Conservation (phyloP, 140 eudicot species). For the Flaveria floridana region DNA sequence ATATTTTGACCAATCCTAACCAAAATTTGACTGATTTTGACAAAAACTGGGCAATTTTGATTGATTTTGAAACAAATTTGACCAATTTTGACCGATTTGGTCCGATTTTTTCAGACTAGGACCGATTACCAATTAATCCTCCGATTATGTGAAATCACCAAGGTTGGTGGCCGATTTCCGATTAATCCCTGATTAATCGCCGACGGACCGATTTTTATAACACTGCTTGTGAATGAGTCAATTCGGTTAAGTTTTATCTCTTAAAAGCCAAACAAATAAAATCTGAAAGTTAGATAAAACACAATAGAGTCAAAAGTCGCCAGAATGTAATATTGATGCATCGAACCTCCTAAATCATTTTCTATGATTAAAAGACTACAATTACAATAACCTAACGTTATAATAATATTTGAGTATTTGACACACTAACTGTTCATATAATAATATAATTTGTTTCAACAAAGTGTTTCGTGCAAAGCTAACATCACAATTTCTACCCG, state of each 20-base stretch:
- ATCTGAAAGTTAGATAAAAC: neutral
- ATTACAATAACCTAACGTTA: neutral
- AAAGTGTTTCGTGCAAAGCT: neutral
- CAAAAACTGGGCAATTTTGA: no score
- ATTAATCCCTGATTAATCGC: no score
- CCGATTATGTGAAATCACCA: no score
- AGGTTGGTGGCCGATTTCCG: no score
- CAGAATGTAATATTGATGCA: slow-evolving; percentile 10
- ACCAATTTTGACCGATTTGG: no score
- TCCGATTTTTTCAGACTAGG: no score
- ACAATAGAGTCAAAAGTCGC: neutral
- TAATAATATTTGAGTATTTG: neutral
- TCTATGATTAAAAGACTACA: neutral
- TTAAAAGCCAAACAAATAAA: neutral
- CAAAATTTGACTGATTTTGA: no score
- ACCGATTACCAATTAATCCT: no score
- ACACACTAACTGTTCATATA: neutral
- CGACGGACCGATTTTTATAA: no score
- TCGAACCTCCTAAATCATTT: neutral
- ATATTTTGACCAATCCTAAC: no score
- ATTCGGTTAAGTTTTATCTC: neutral
- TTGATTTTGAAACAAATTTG: no score
- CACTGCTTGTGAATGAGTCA: neutral
- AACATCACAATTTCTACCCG: neutral
- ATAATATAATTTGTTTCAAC: neutral